Evolutionary conservation across 2,329 filamentous ascomycete genomes (phyloP), one percentile per base, ranked within the genome.

Genomic region (Talaromyces amestolkiae): DNA sequence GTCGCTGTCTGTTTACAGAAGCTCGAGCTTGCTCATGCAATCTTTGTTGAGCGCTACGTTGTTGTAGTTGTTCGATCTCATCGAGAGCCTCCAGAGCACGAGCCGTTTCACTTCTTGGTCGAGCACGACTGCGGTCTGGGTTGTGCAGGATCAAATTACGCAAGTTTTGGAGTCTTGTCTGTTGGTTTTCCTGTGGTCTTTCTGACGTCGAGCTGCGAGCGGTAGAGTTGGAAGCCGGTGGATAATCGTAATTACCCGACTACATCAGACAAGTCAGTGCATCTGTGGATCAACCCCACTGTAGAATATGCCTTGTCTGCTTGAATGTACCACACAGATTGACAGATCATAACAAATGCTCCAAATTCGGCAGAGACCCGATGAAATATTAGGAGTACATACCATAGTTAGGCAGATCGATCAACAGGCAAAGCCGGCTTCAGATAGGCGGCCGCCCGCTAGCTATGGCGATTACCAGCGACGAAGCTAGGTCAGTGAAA

Each of bases 201-300:
- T 70, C 68, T 51, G 70, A 47, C 24, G 69, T 67, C 51, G 54
- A 64, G 67, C 69, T 68, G 67, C 71, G 71, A 67, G 73, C 66
- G 37, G 69, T 64, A 64, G 73, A 72, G 45, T 71, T 74, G 63
- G 76, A 78, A 61, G 77, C 78, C 62, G 76, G 76, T 62, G 79
- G 78, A 67, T 77, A 75, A 70, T 79, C 78, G 73, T 79, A 77
- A 65, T 79, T 80, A 60, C 76, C 77, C 65, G 80, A 78, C 80
- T 82, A 60, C 17, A 49, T 27, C 15, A 51, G 67, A 65, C 53
- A 63, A 51, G 70, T 72, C 68, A 73, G 69, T 67, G 69, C 58
- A 35, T 22, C 17, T 56, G 53, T 56, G 11, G 33, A 37, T 37
- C 31, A 33, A 19, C 53, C 53, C 33, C 53, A 56, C 31, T 35